Evolutionary conservation across 2,329 filamentous ascomycete species (phyloP), one percentile per base, ranked within the genome.

Genomic region (Paramyrothecium roridum): DNA sequence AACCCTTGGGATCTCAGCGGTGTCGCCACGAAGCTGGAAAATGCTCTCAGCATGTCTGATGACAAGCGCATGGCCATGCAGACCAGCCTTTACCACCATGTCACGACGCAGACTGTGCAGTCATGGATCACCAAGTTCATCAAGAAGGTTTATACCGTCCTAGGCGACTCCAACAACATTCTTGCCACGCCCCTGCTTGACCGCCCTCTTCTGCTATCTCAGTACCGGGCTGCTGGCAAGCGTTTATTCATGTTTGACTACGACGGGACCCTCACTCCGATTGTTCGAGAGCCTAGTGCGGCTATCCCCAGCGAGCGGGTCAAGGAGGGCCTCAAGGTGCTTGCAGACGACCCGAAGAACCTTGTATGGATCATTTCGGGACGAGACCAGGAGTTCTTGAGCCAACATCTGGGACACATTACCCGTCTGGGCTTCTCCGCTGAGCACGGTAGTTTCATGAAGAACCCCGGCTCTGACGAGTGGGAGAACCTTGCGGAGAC

Each of bases 221-320:
- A 87, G 57, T 98, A 97, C 72, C 84, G 86, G 57, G 77, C 82
- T 43, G 86, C 91, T 3, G 83, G 83, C 59, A 91, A 90, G 73
- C 86, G 95, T 12, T 80, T 99, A 3, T 96, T 98, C 78, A 93
- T 99, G 90, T 97, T 98, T 69, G 95, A 99, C 75, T 99, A 99
- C 67, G 95, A 99, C 70, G 95, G 95, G 50, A 99, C 95, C 1
- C 82, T 99, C 54, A 98, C 95, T 3, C 91, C 93, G 0, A 98
- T 99, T 64, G 95, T 98, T 54, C 88, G 89, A 63, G 92, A 98
- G 66, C 95, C 95, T 2, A 87, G 89, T 61, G 87, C 91, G 6
- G 95, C 95, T 3, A 87, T 97, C 43, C 95, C 95, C 0, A 93
- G 93, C 1, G 88, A 92, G 63, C 85, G 87, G 21, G 84, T 97